Conservation (phyloP, 495 filamentous ascomycete genomes). For the Tuber aestivum region DNA sequence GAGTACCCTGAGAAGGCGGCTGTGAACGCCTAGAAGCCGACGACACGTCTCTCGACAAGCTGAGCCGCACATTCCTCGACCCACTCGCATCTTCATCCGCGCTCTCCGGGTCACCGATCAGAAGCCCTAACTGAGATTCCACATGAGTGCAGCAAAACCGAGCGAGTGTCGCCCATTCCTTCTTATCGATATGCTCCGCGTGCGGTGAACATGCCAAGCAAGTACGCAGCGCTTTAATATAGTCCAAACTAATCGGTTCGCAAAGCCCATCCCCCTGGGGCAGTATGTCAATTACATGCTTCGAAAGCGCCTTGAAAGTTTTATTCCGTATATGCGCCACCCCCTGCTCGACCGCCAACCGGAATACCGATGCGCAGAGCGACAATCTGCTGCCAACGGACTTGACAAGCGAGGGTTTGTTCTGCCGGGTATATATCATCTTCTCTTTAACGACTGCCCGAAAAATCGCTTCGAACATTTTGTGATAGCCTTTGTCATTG, state of each 20-base stretch:
- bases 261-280: conserved; percentile 59
- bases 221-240: conserved; percentile 65
- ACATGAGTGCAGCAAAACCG: conserved; percentile 39
- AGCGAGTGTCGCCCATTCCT: conserved; percentile 54
- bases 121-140: conserved; percentile 39
- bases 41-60: conserved; percentile 33
- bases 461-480: conserved; percentile 77
- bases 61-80: conserved; percentile 39
- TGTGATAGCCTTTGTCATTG: conserved; percentile 71
- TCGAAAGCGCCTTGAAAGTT: conserved; percentile 67
- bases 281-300: conserved; percentile 74
- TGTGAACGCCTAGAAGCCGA: conserved; percentile 43
- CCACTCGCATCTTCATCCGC: conserved; percentile 18
- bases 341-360: conserved; percentile 62
- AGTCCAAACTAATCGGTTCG: conserved; percentile 67
- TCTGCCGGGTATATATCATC: conserved; percentile 53
- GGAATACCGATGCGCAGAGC: conserved; percentile 64
- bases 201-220: conserved; percentile 68
- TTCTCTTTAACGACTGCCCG: conserved; percentile 61
- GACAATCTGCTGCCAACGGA: conserved; percentile 56
- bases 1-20: conserved; percentile 28
- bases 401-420: conserved; percentile 49
- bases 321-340: conserved; percentile 63
- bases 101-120: conserved; percentile 37
- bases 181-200: conserved; percentile 64